Percentiles rank a stretch among this genome's conserved stretches.
Evolutionary conservation across 116 monocot species (phyloP).

Genomic region (Trichopus zeylanicus): DNA sequence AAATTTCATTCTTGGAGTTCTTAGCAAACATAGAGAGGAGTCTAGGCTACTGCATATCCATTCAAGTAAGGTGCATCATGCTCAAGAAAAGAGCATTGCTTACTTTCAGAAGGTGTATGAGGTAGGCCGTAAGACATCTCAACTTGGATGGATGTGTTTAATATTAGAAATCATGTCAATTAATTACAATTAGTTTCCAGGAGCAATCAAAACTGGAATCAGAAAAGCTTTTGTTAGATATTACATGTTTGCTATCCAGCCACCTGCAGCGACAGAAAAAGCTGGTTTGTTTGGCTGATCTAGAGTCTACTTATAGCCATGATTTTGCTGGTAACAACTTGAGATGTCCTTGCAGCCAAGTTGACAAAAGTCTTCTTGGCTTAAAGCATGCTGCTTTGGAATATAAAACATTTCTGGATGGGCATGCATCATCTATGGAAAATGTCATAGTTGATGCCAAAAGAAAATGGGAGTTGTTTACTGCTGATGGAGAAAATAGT

Average conservation of each 20-base stretch:
- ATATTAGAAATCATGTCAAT: constrained; percentile 2
- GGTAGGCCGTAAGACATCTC: constrained; percentile 20
- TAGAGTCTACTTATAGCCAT: too few species aligned
- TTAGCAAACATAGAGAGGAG: constrained; percentile 41
- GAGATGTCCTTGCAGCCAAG: constrained; percentile 24
- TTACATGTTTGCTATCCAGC: constrained; percentile 46
- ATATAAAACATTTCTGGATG: constrained; percentile 43
- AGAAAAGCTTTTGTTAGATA: constrained; percentile 60
- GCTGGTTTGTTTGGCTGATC: constrained; percentile 29
- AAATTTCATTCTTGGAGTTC: constrained; percentile 33
- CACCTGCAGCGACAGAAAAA: constrained; percentile 64
- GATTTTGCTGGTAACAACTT: too few species aligned
- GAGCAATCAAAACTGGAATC: constrained; percentile 63
- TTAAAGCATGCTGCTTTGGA: constrained; percentile 39
- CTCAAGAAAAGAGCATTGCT: constrained; percentile 25
- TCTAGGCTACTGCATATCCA: constrained; percentile 37
- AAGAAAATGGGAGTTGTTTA: constrained; percentile 79
- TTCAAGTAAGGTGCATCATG: constrained; percentile 36
- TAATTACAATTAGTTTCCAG: constrained; percentile 40
- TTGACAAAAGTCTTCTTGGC: constrained; percentile 35
- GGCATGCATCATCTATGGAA: constrained; percentile 25
- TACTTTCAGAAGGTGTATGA: constrained; percentile 71
- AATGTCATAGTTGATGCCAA: constrained; percentile 53
- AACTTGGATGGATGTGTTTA: neutral
- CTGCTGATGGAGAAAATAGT: constrained; percentile 33